These are phyloP conservation scores for Globisporangium spiculum DNA, from an alignment of 352 stramenopile species.

Conservation along the genomic window DNA sequence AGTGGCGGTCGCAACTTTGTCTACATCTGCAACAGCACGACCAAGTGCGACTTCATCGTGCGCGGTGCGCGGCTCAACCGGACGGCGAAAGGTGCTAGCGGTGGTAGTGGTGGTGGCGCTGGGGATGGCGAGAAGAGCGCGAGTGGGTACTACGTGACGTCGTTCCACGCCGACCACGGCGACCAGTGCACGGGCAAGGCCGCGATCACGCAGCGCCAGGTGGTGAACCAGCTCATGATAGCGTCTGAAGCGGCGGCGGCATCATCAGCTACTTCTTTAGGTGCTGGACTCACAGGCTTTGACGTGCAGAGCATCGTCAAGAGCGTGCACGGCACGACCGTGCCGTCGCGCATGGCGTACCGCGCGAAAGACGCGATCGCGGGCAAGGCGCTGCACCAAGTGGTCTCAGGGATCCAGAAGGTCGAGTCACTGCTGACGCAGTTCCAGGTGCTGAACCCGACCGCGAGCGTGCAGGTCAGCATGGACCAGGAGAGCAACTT, in stretches of 20 bases:
- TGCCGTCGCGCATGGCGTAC: constrained; percentile 30
- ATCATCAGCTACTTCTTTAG: not conserved
- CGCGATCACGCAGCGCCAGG: constrained; percentile 36
- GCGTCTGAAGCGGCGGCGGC: not conserved
- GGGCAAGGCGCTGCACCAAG: constrained; percentile 10
- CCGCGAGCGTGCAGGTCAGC: constrained; percentile 24
- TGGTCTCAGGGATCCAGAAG: constrained; percentile 25
- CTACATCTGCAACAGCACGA: constrained; percentile 41
- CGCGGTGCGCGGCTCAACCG: constrained; percentile 10
- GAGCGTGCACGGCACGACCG: constrained; percentile 30
- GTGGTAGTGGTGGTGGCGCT: not conserved
- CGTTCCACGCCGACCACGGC: constrained; percentile 33
- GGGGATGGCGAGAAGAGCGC: constrained; percentile 6
- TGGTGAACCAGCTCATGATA: constrained; percentile 10
- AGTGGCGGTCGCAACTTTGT: constrained; percentile 48
- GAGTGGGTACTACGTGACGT: constrained; percentile 21
- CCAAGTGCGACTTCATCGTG: constrained; percentile 38
- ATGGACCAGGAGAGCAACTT: constrained; percentile 28
- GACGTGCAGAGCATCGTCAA: constrained; percentile 37
- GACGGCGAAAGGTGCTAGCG: not conserved
- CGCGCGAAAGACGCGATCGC: constrained; percentile 31
- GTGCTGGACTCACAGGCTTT: constrained; percentile 22
- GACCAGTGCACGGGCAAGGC: constrained; percentile 30
- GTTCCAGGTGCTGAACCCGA: constrained; percentile 41
- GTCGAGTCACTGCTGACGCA: constrained; percentile 43